phyloP scores from a whole-genome alignment of 371 early-diverging fungal species.

The Mortierella sp. region DNA sequence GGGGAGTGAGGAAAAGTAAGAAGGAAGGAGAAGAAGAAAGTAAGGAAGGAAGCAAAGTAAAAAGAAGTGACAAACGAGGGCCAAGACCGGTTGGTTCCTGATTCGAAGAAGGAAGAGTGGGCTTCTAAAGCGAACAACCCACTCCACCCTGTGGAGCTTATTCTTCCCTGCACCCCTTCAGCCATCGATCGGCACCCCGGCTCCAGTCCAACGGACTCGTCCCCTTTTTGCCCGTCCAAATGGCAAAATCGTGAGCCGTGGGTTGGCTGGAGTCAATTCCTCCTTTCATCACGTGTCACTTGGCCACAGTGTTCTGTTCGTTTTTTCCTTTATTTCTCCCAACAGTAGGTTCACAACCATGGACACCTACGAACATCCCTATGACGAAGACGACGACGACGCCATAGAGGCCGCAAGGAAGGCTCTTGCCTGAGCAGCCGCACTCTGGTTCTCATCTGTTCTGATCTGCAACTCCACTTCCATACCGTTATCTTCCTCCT shows the following conservation, averaged over 20 bases:
- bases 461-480: constrained; percentile 19
- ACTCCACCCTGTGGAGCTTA: neutral
- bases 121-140: neutral
- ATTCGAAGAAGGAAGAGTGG: too few species aligned
- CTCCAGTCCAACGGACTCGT: constrained; percentile 7
- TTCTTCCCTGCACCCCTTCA: neutral
- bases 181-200: constrained; percentile 9
- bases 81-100: constrained; percentile 14
- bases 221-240: constrained; percentile 4
- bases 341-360: neutral
- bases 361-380: neutral
- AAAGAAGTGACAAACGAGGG: constrained; percentile 17
- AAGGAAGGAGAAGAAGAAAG: neutral
- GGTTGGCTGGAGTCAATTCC: neutral
- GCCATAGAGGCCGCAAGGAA: constrained; percentile 15
- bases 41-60: neutral
- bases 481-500: neutral
- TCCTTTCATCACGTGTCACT: constrained; percentile 9
- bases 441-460: constrained; percentile 34
- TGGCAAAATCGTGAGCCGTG: neutral
- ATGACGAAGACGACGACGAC: constrained; percentile 1
- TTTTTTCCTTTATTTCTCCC: neutral
- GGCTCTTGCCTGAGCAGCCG: constrained; percentile 42
- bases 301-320: neutral
- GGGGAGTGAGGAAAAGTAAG: neutral